Base-by-base conservation (phyloP, 169 alveolate genomes). In the Cryptosporidium muris region DNA sequence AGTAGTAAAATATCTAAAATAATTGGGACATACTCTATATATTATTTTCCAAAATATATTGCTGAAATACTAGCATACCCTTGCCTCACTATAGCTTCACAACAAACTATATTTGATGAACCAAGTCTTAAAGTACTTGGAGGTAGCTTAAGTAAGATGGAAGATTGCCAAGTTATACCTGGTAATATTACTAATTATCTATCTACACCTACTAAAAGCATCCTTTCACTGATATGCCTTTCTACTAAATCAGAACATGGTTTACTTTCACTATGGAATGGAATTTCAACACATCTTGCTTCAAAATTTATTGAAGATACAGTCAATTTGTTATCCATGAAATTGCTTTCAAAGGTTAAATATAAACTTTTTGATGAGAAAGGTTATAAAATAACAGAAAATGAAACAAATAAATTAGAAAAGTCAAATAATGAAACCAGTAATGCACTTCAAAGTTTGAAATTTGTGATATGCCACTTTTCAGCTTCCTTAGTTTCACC, bases 201-300 rank as follows among this genome's bases (percentile, higher is more conserved):
- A 6, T 1, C 43, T 2, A 63, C 43, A 16, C 11, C 85, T 53
- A 68, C 60, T 45, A 48, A 58, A 8, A 63, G 85, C 9, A 43
- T 74, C 11, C 48, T 2, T 34, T 74, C 85, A 45, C 49, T 74
- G 14, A 14, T 74, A 58, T 54, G 45, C 8, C 66, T 74, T 58
- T 74, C 85, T 58, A 7, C 38, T 14, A 74, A 45, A 45, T 74
- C 85, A 43, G 85, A 74, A 9, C 51, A 52, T 9, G 85, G 85
- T 4, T 11, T 74, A 5, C 11, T 51, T 14, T 74, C 85, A 11
- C 51, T 74, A 4, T 74, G 85, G 85, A 74, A 60, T 14, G 85
- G 85, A 4, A 4, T 74, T 40, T 45, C 68, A 25, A 60, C 68
- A 11, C 63, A 74, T 36, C 54, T 74, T 38, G 34, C 16, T 4